These are phyloP conservation scores for Dendrobium chrysotoxum DNA, from an alignment of 106 monocot genomes.

Conservation along the genomic window DNA sequence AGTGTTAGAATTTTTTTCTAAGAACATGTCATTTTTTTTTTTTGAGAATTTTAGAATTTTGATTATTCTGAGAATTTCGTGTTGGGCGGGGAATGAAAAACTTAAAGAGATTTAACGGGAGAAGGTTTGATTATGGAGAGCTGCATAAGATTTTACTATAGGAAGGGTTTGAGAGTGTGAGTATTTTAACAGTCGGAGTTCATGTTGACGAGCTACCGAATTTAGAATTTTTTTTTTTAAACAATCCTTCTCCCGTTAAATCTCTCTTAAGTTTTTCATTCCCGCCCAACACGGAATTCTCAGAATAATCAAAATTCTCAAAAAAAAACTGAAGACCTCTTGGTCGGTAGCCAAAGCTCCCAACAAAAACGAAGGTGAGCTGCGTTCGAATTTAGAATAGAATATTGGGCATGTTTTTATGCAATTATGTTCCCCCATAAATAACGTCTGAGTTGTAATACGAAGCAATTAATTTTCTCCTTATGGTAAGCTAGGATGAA, in stretches of 20 bases:
- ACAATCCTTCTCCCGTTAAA: too few relatives aligned
- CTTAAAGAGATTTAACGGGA: too few relatives aligned
- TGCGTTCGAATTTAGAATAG: not conserved
- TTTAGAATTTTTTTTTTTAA: too few relatives aligned
- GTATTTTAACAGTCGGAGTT: not conserved
- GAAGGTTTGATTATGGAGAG: not conserved
- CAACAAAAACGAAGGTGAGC: too few relatives aligned
- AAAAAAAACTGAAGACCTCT: too few relatives aligned
- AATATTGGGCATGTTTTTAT: not conserved
- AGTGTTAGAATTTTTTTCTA: not conserved
- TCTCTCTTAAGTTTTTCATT: too few relatives aligned
- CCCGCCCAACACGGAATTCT: too few relatives aligned
- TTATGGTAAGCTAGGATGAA: too few relatives aligned
- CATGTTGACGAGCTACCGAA: not conserved
- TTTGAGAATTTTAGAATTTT: not conserved
- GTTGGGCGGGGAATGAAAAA: too few relatives aligned
- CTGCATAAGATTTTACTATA: not conserved
- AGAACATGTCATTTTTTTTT: not conserved
- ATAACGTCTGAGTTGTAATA: not conserved
- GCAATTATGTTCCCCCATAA: not conserved
- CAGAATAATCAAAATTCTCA: too few relatives aligned
- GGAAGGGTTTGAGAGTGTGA: not conserved
- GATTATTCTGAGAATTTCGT: not conserved
- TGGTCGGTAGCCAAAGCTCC: too few relatives aligned
- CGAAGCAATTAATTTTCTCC: not conserved